phyloP scores from a whole-genome alignment of 345 rosid genomes.

The Lumnitzera littorea region DNA sequence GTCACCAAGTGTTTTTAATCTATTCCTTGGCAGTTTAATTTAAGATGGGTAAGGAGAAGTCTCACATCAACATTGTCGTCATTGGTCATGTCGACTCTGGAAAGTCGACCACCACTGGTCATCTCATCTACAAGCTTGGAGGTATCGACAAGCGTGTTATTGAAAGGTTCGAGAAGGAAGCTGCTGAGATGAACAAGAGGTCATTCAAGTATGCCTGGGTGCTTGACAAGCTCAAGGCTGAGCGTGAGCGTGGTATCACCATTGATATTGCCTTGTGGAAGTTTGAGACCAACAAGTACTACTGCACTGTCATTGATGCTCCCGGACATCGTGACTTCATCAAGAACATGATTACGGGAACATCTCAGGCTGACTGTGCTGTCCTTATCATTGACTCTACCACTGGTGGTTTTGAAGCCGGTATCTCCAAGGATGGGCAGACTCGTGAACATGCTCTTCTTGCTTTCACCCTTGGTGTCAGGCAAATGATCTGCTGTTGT shows the following conservation, averaged over 20 bases:
- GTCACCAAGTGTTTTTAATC: too few relatives aligned
- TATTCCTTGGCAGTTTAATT: too few relatives aligned
- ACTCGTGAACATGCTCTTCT: constrained; percentile 61
- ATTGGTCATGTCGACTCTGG: constrained; percentile 30
- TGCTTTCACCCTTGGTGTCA: constrained; percentile 60
- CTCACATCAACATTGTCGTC: constrained; percentile 37
- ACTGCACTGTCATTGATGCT: constrained; percentile 69
- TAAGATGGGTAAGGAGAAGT: constrained; percentile 32
- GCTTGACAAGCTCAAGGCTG: constrained; percentile 71
- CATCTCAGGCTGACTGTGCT: constrained; percentile 72
- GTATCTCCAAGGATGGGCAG: constrained; percentile 77
- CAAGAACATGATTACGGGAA: constrained; percentile 71
- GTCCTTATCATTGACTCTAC: constrained; percentile 66
- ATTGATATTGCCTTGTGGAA: constrained; percentile 64
- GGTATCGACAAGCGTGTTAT: constrained; percentile 83
- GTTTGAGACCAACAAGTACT: constrained; percentile 60
- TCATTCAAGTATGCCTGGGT: constrained; percentile 81
- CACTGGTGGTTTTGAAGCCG: constrained; percentile 75
- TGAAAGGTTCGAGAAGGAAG: constrained; percentile 74
- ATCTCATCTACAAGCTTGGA: constrained; percentile 47
- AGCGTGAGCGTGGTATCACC: constrained; percentile 70
- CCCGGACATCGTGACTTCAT: constrained; percentile 69
- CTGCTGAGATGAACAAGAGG: constrained; percentile 81
- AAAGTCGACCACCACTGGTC: constrained; percentile 3
- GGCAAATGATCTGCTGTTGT: constrained; percentile 65